A percentile compares a stretch with the other conserved stretches of the same genome.
These are phyloP conservation scores for Biscogniauxia marginata DNA, from an alignment of 2,329 filamentous ascomycete genomes.

Conservation along the genomic window DNA sequence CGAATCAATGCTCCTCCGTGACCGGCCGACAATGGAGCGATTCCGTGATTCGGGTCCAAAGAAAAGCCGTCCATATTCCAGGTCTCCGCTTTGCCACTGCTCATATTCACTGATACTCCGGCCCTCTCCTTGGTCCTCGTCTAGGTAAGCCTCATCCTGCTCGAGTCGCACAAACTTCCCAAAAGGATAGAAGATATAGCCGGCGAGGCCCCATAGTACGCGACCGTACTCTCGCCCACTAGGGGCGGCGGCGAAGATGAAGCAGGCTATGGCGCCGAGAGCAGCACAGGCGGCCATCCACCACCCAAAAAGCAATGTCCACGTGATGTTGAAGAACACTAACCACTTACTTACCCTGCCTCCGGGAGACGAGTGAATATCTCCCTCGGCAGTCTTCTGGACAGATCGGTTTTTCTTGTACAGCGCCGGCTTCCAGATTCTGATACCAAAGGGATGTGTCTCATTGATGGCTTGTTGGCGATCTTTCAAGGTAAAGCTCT, in stretches of 20 bases:
- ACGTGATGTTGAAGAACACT: slow-evolving; percentile 82
- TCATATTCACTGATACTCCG: slow-evolving; percentile 98
- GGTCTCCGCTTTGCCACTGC: slow-evolving; percentile 96
- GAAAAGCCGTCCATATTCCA: slow-evolving; percentile 93
- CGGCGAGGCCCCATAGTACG: slow-evolving; percentile 78
- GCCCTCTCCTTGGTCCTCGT: slow-evolving; percentile 94
- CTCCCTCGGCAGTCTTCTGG: slow-evolving; percentile 91
- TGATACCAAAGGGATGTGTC: slow-evolving; percentile 97
- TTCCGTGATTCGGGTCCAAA: slow-evolving; percentile 75
- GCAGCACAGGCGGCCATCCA: slow-evolving; percentile 83
- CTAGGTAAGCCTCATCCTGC: slow-evolving; percentile 88
- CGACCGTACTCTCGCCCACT: slow-evolving; percentile 84
- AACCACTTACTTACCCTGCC: slow-evolving; percentile 82
- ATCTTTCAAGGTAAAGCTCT: slow-evolving; percentile 97
- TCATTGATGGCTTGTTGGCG: slow-evolving; percentile 97
- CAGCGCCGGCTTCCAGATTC: slow-evolving; percentile 96
- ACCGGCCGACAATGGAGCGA: slow-evolving; percentile 80
- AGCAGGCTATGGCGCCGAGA: slow-evolving; percentile 73
- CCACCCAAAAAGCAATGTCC: slow-evolving; percentile 93
- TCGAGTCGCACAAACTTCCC: slow-evolving; percentile 93
- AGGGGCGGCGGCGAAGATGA: slow-evolving; percentile 73
- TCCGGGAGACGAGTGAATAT: slow-evolving; percentile 94
- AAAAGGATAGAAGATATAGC: slow-evolving; percentile 93
- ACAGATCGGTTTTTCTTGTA: slow-evolving; percentile 98
- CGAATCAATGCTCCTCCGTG: slow-evolving; percentile 86